Conservation (phyloP, 2,329 filamentous ascomycete genomes). For the Fusarium sp. region DNA sequence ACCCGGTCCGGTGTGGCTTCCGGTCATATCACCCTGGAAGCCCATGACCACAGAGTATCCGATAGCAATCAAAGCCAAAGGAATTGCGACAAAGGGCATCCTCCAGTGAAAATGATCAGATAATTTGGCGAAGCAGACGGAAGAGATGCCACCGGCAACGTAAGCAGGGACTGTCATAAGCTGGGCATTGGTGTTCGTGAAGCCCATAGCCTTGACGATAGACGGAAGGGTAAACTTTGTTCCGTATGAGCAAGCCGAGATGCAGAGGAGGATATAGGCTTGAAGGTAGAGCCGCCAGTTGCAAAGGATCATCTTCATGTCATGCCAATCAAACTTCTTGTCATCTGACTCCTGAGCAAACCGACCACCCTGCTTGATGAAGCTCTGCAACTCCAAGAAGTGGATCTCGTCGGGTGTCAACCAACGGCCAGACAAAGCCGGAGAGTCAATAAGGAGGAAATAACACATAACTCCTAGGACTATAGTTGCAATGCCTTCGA, state of each 20-base stretch:
- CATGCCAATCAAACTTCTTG: slow-evolving; percentile 44
- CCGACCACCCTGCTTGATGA: slow-evolving; percentile 1
- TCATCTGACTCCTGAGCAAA: slow-evolving; percentile 6
- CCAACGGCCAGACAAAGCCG: background rate
- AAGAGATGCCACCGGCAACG: slow-evolving; percentile 73
- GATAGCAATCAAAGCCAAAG: background rate
- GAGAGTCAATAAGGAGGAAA: slow-evolving; percentile 53
- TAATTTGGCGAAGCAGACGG: slow-evolving; percentile 73
- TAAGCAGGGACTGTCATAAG: slow-evolving; percentile 70
- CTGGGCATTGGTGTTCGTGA: slow-evolving; percentile 51
- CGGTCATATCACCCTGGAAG: slow-evolving; percentile 61
- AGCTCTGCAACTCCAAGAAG: background rate
- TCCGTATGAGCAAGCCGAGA: slow-evolving; percentile 36
- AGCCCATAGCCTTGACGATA: slow-evolving; percentile 59
- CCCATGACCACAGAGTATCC: background rate
- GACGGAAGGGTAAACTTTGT: slow-evolving; percentile 53
- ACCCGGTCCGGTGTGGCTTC: slow-evolving; percentile 56
- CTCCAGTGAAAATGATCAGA: slow-evolving; percentile 76
- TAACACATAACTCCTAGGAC: slow-evolving; percentile 76
- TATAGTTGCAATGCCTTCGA: slow-evolving; percentile 79
- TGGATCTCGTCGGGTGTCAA: background rate
- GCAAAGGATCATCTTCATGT: slow-evolving; percentile 44
- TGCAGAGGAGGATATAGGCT: slow-evolving; percentile 46
- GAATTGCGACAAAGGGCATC: slow-evolving; percentile 65
- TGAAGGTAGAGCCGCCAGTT: slow-evolving; percentile 50